A percentile compares a stretch with the other conserved stretches of the same genome.
These are phyloP conservation scores for Takashimella tepidaria DNA, from an alignment of 1,284 basidiomycete genomes.

Conservation along the genomic window DNA sequence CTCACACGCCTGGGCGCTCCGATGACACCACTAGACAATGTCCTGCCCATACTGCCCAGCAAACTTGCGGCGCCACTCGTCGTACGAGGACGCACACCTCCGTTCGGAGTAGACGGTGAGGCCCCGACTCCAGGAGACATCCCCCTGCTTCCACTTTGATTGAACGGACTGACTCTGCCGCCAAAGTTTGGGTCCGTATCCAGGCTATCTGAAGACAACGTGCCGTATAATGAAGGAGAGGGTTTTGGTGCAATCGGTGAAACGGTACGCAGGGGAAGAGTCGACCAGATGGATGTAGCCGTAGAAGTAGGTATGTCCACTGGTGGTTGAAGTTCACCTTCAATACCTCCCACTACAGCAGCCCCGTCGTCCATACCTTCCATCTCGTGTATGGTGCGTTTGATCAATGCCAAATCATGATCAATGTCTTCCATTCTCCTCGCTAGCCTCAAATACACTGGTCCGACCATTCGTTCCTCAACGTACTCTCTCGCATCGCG, in stretches of 20 bases:
- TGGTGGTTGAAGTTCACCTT: neutral
- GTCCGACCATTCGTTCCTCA: slow-evolving; percentile 54
- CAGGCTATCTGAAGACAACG: no score
- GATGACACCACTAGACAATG: slow-evolving; percentile 28
- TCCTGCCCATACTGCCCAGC: slow-evolving; percentile 24
- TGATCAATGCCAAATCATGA: slow-evolving; percentile 63
- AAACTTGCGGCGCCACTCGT: slow-evolving; percentile 7
- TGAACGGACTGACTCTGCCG: no score
- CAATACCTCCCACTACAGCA: neutral
- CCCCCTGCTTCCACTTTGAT: no score
- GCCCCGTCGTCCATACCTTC: slow-evolving; percentile 31
- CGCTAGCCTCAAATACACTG: slow-evolving; percentile 54
- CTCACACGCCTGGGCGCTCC: slow-evolving; percentile 26
- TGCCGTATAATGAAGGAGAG: neutral
- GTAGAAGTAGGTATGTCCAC: no score
- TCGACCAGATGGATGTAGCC: slow-evolving; percentile 15
- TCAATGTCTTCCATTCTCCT: slow-evolving; percentile 69
- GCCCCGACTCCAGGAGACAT: neutral
- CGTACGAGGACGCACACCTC: neutral
- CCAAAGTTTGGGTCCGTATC: no score
- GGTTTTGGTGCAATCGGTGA: slow-evolving; percentile 8
- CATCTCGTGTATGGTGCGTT: slow-evolving; percentile 37
- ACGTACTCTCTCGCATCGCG: slow-evolving; percentile 59
- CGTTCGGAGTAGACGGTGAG: neutral
- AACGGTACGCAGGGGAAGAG: slow-evolving; percentile 18